A percentile compares a stretch with the other conserved stretches of the same genome.
These are phyloP conservation scores for Phanerochaete sordida DNA, from an alignment of 768 basidiomycete species.

Conservation along the genomic window DNA sequence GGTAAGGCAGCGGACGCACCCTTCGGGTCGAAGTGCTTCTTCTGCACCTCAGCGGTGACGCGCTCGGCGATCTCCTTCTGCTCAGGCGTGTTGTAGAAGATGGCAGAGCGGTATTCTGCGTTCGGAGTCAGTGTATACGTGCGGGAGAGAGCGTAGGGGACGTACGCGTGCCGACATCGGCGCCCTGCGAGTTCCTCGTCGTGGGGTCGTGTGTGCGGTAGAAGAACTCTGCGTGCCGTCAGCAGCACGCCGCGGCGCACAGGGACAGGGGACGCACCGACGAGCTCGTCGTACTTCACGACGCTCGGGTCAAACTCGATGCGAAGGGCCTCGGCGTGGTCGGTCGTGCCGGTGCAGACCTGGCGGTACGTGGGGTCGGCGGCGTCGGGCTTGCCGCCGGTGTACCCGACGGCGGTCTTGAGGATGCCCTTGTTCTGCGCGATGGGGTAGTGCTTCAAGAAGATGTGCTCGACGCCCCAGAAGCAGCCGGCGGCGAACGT, in stretches of 20 bases:
- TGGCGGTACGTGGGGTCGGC: constrained; percentile 62
- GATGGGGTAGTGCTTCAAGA: constrained; percentile 73
- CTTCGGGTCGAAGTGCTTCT: constrained; percentile 73
- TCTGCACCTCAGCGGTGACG: constrained; percentile 81
- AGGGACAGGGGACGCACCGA: constrained; percentile 51
- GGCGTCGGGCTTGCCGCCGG: constrained; percentile 57
- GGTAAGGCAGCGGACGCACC: constrained; percentile 11
- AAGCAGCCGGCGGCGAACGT: constrained; percentile 70
- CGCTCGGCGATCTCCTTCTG: constrained; percentile 70
- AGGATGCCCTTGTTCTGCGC: constrained; percentile 70
- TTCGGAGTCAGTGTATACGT: neutral
- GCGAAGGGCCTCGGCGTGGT: constrained; percentile 85
- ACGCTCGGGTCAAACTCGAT: constrained; percentile 82
- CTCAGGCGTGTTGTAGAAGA: constrained; percentile 75
- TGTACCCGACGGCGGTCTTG: constrained; percentile 76
- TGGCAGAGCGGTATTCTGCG: constrained; percentile 89
- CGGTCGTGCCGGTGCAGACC: constrained; percentile 79
- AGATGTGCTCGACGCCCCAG: constrained; percentile 87
- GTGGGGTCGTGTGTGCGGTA: constrained; percentile 95
- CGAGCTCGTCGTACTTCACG: constrained; percentile 81
- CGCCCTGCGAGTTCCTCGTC: constrained; percentile 74
- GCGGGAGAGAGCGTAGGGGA: constrained; percentile 12
- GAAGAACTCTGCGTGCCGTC: constrained; percentile 67
- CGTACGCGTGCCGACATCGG: constrained; percentile 75
- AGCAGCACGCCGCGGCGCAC: neutral